Base-by-base conservation (phyloP, 2,329 filamentous ascomycete species). In the Zymoseptoria ardabiliae region DNA sequence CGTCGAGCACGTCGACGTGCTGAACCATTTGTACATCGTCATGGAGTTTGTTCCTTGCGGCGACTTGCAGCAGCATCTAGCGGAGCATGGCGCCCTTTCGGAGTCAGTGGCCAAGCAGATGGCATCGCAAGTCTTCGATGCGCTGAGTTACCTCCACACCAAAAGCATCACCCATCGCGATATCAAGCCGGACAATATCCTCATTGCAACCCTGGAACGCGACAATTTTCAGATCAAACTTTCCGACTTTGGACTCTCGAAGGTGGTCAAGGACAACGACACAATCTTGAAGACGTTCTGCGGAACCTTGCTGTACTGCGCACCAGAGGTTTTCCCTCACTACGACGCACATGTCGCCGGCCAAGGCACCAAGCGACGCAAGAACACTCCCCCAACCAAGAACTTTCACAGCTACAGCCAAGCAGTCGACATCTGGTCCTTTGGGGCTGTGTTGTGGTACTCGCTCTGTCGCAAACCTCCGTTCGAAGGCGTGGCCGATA, bases 261-360 rank as follows among this genome's bases (percentile, higher is more conserved):
- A 99, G 72, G 92, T 95, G 73, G 87, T 96, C 52, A 88, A 91
- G 62, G 68, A 70, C 54, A 90, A 90, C 65, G 88, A 91, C 63
- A 97, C 93, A 0, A 97, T 97, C 69, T 78, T 97, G 45, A 91
- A 92, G 72, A 99, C 94, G 0, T 99, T 99, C 70, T 99, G 94
- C 71, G 94, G 95, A 30, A 99, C 94, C 0, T 78, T 99, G 25
- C 79, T 99, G 3, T 99, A 97, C 75, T 97, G 94, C 72, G 94
- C 94, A 0, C 94, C 94, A 0, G 94, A 99, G 70, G 93, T 99
- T 2, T 99, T 97, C 70, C 91, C 89, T 54, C 88, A 95, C 68
- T 86, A 89, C 66, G 79, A 85, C 54, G 85, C 83, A n/a, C 82
- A 86, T 61, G 79, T 85, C 45, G 81, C 80, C 45, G 80, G 81